Conservation (phyloP, 495 filamentous ascomycete species). For the Opeltia flavorubescens region DNA sequence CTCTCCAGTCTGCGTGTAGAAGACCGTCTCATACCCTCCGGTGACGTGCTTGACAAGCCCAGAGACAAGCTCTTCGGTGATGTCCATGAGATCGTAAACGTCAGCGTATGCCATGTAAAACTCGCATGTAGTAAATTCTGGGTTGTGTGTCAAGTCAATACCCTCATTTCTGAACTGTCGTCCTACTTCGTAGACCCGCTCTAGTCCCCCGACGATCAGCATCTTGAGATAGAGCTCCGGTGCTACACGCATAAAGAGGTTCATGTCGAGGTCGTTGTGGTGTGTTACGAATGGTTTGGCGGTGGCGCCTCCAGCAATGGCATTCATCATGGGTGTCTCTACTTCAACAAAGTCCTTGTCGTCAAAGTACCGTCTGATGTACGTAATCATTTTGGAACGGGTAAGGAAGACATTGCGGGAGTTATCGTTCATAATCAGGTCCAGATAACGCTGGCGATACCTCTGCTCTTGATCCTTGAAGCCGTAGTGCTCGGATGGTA, state of each 20-base stretch:
- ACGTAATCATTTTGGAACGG: slow-evolving; percentile 70
- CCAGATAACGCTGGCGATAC: slow-evolving; percentile 82
- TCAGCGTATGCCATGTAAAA: slow-evolving; percentile 96
- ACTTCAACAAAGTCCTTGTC: slow-evolving; percentile 77
- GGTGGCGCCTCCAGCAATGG: slow-evolving; percentile 88
- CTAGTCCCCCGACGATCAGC: slow-evolving; percentile 83
- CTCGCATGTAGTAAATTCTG: slow-evolving; percentile 94
- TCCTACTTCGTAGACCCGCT: slow-evolving; percentile 87
- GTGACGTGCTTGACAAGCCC: slow-evolving; percentile 83
- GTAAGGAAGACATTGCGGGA: slow-evolving; percentile 70
- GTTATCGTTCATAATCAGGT: slow-evolving; percentile 87
- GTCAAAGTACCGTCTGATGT: slow-evolving; percentile 79
- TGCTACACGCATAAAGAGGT: slow-evolving; percentile 87
- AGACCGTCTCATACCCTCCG: slow-evolving; percentile 70
- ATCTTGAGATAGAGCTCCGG: slow-evolving; percentile 95
- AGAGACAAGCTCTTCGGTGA: slow-evolving; percentile 89
- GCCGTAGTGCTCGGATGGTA: slow-evolving; percentile 83
- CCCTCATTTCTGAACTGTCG: slow-evolving; percentile 90
- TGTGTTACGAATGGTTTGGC: slow-evolving; percentile 91
- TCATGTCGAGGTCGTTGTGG: slow-evolving; percentile 86
- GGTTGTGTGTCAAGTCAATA: slow-evolving; percentile 94
- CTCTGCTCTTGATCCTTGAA: slow-evolving; percentile 90
- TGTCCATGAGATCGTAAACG: slow-evolving; percentile 79
- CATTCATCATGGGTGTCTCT: slow-evolving; percentile 97
- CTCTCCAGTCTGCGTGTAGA: slow-evolving; percentile 70